Base-by-base conservation (phyloP, 495 filamentous ascomycete species). In the Achaetomiella virescens region DNA sequence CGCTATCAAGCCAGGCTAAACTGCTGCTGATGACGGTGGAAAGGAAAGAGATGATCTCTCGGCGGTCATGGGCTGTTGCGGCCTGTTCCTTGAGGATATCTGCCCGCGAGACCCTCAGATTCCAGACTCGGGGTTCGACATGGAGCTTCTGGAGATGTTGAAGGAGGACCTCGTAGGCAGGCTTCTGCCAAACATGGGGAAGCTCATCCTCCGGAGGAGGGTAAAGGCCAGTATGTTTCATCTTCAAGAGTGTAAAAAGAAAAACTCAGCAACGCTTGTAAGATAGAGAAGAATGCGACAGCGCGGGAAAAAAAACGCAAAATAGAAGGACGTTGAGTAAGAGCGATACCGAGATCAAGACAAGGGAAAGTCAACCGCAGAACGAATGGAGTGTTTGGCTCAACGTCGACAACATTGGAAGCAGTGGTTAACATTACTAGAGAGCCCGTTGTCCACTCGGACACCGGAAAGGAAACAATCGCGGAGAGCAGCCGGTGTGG, bases 1-100 rank as follows among this genome's bases (percentile, higher is more conserved):
- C 87, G 25, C 81, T 78, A 3, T 81, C 67, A 10, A 97, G 75
- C 92, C 93, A 97, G 22, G 72, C 59, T 3, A 97, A 72, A 8
- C 77, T 71, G 60, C 82, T 92, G 22, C 85, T 78, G 62, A 97
- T 83, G 62, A 97, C 85, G 46, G 76, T 74, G 11, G 87, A 88
- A 9, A 97, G 75, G 65, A 93, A 96, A 1, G 67, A 22, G 66
- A 75, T 57, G 67, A 75, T 61, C 73, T 75, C 74, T 18, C 67
- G 67, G 35, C 66, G 66, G 51, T 67, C 57, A 15, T 65, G 56
- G 11, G 44, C 42, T 35, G 43, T 42, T 22, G 52, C 57, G 11
- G 57, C 62, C 41, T 64, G 67, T 22, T 65, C 63, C 36, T 69
- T 60, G 24, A 67, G 52, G 25, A 72, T 73, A 0, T 69, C 55